These are phyloP conservation scores for Halophytophthora polymorphica DNA, from an alignment of 352 stramenopile genomes.

Conservation along the genomic window DNA sequence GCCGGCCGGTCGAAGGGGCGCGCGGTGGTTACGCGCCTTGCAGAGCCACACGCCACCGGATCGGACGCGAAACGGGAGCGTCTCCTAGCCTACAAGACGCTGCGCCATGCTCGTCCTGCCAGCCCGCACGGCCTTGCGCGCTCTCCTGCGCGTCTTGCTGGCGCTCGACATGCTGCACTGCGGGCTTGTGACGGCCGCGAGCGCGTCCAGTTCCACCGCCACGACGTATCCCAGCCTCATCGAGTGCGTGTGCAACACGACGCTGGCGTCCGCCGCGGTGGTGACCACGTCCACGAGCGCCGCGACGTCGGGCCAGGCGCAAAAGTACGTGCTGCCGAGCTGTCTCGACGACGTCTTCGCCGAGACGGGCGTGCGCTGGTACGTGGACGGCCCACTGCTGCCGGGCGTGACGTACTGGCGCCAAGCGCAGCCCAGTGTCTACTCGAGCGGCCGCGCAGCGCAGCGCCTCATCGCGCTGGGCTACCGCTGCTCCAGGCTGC, in stretches of 20 bases:
- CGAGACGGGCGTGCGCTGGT: constrained; percentile 77
- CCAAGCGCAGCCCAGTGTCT: constrained; percentile 25
- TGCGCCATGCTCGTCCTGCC: too few relatives aligned
- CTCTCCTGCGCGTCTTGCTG: background rate
- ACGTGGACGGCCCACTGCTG: constrained; percentile 62
- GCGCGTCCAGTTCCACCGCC: constrained; percentile 14
- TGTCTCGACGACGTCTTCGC: constrained; percentile 84
- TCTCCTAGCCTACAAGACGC: too few relatives aligned
- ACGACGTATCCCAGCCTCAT: constrained; percentile 59
- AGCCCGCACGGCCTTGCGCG: too few relatives aligned
- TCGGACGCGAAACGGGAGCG: too few relatives aligned
- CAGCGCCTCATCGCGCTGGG: constrained; percentile 64
- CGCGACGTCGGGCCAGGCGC: constrained; percentile 31
- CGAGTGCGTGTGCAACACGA: constrained; percentile 74
- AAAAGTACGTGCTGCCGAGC: constrained; percentile 53
- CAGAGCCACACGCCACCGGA: too few relatives aligned
- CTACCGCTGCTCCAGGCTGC: constrained; percentile 59
- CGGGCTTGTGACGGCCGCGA: background rate
- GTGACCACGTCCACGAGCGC: constrained; percentile 40
- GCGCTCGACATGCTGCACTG: background rate
- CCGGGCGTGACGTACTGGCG: constrained; percentile 64
- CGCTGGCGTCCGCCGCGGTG: constrained; percentile 50
- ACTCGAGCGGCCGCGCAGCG: constrained; percentile 50
- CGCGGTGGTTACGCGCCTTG: too few relatives aligned
- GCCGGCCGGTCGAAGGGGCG: too few relatives aligned